Conservation (phyloP, 129 eudicot genomes). For the Saposhnikovia divaricata region DNA sequence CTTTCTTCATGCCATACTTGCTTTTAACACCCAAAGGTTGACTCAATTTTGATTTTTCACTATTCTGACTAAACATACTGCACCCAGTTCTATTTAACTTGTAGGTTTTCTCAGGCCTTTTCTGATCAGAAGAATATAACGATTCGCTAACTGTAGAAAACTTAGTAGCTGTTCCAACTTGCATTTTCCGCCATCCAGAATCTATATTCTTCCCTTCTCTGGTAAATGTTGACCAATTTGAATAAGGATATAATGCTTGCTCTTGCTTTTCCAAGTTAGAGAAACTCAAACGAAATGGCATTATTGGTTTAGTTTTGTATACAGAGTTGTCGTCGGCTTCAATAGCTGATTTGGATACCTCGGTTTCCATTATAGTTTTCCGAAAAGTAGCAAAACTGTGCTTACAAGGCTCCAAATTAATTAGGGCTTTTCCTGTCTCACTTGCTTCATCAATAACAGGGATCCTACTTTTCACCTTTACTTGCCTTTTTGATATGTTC, state of each 20-base stretch:
- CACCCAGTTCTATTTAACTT: neutral
- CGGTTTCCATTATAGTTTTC: conserved; percentile 5
- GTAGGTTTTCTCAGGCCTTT: conserved; percentile 2
- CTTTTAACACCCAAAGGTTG: conserved; percentile 19
- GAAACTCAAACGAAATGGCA: conserved; percentile 9
- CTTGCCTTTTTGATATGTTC: conserved; percentile 9
- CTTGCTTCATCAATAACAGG: neutral
- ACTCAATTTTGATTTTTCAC: conserved; percentile 5
- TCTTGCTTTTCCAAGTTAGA: neutral
- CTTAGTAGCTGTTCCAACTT: conserved; percentile 7
- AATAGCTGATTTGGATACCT: conserved; percentile 9
- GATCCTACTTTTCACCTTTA: conserved; percentile 8
- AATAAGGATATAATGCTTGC: neutral
- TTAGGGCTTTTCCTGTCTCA: neutral
- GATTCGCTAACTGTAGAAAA: conserved; percentile 18
- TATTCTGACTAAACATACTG: neutral
- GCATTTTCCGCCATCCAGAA: conserved; percentile 28
- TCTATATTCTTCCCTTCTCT: conserved; percentile 32
- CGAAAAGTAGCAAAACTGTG: neutral
- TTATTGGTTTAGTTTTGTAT: conserved; percentile 5
- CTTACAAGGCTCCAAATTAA: conserved; percentile 1
- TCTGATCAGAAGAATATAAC: conserved; percentile 9
- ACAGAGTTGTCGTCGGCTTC: neutral
- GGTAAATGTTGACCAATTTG: conserved; percentile 9
- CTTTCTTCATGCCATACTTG: conserved; percentile 14